Evolutionary conservation across 2,329 filamentous ascomycete genomes (phyloP).

Genomic region (Monilinia fructigena): DNA sequence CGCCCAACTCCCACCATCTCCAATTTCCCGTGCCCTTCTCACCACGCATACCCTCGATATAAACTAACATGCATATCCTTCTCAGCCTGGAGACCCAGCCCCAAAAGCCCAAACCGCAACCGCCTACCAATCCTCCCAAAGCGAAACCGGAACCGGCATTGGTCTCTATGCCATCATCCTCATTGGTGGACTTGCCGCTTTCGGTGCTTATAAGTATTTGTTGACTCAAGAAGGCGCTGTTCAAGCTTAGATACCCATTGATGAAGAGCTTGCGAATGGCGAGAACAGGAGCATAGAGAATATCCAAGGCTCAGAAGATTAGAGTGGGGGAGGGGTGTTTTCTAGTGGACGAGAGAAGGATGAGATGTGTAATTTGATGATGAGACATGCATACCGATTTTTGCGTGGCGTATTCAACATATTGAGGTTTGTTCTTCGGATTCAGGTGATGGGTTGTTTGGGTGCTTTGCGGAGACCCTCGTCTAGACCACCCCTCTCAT

Average conservation of each 20-base stretch:
- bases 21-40: slow-evolving; percentile 1
- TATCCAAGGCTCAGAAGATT: not conserved
- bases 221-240: slow-evolving; percentile 45
- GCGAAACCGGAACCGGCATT: slow-evolving; percentile 62
- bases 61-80: not conserved
- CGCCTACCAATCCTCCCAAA: slow-evolving; percentile 46
- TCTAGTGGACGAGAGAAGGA: not conserved
- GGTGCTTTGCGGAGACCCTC: not conserved
- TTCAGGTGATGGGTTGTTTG: not conserved
- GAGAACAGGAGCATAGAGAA: not conserved
- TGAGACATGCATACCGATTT: not conserved
- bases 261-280: not conserved
- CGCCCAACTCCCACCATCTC: slow-evolving; percentile 12
- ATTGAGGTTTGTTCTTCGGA: slow-evolving; percentile 4
- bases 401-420: slow-evolving; percentile 7
- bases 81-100: slow-evolving; percentile 71
- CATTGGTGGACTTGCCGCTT: slow-evolving; percentile 73
- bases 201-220: slow-evolving; percentile 82
- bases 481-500: not conserved
- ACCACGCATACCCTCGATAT: too few relatives aligned
- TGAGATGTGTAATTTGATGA: slow-evolving; percentile 1
- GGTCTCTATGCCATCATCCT: slow-evolving; percentile 80
- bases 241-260: slow-evolving; percentile 11
- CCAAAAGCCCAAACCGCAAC: slow-evolving; percentile 51
- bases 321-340: not conserved